Conservation (phyloP, 352 stramenopile species). For the Pelagophyceae sp. region DNA sequence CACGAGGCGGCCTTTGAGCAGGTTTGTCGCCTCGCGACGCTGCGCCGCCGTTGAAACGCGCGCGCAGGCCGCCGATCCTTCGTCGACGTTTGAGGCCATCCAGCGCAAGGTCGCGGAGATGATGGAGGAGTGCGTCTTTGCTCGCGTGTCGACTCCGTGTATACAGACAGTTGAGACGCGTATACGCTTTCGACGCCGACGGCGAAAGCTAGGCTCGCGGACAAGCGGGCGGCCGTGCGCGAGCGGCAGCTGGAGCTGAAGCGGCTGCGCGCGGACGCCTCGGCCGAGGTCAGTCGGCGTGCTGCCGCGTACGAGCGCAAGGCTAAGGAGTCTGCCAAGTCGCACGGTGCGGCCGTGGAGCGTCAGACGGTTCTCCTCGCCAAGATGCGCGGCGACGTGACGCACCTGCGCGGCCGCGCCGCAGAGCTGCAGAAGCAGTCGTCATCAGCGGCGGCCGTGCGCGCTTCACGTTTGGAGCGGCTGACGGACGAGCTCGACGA, state of each 20-base stretch:
- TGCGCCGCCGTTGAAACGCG: not conserved
- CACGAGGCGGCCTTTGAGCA: not conserved
- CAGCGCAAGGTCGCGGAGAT: constrained; percentile 1
- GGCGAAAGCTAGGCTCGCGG: not conserved
- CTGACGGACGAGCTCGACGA: not conserved
- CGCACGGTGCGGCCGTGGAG: not conserved
- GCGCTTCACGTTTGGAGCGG: not conserved
- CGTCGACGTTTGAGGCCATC: not conserved
- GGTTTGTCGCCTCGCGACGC: not conserved
- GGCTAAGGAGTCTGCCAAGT: not conserved
- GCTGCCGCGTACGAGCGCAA: not conserved
- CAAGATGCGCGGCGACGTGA: not conserved
- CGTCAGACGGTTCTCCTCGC: not conserved
- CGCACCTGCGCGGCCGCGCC: not conserved
- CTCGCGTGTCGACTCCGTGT: too few species aligned
- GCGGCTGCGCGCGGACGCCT: not conserved
- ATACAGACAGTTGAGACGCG: too few species aligned
- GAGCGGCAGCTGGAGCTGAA: not conserved
- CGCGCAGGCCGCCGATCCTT: not conserved
- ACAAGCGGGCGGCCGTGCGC: not conserved
- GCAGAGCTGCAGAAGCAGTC: not conserved
- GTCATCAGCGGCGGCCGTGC: not conserved
- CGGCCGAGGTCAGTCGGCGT: not conserved
- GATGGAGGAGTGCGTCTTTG: constrained; percentile 9
- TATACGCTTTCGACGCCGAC: not conserved